Conservation (phyloP, 78 protist species). For the slime mould (Dictyostelium discoideum) region DNA sequence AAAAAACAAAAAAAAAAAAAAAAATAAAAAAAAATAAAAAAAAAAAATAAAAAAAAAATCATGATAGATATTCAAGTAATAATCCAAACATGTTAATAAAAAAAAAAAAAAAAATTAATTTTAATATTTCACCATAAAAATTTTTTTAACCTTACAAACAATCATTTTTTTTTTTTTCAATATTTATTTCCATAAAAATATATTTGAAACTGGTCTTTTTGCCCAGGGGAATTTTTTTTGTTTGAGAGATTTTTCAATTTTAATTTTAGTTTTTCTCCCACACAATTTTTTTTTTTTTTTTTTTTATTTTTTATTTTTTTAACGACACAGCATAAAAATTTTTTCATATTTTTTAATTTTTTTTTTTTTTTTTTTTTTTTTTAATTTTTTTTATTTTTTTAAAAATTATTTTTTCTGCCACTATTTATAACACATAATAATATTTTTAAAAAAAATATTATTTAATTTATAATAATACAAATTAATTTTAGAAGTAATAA, state of each 20-base stretch:
- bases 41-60: too few relatives aligned
- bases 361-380: constrained; percentile 9
- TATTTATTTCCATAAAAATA: too few relatives aligned
- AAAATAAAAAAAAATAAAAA: too few relatives aligned
- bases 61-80: not conserved
- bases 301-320: too few relatives aligned
- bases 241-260: not conserved
- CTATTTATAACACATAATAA: not conserved
- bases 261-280: not conserved
- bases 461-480: not conserved
- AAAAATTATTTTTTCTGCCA: not conserved
- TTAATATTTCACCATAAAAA: too few relatives aligned
- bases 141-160: not conserved
- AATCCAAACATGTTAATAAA: not conserved
- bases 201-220: too few relatives aligned
- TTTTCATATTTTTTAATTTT: not conserved
- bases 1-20: too few relatives aligned
- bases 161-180: not conserved
- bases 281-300: not conserved
- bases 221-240: too few relatives aligned
- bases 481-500: not conserved
- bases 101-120: too few relatives aligned
- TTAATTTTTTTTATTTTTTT: too few relatives aligned
- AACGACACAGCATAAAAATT: not conserved
- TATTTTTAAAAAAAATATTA: too few relatives aligned